Conservation (phyloP, 129 eudicot species). For the Flaveria brownii region DNA sequence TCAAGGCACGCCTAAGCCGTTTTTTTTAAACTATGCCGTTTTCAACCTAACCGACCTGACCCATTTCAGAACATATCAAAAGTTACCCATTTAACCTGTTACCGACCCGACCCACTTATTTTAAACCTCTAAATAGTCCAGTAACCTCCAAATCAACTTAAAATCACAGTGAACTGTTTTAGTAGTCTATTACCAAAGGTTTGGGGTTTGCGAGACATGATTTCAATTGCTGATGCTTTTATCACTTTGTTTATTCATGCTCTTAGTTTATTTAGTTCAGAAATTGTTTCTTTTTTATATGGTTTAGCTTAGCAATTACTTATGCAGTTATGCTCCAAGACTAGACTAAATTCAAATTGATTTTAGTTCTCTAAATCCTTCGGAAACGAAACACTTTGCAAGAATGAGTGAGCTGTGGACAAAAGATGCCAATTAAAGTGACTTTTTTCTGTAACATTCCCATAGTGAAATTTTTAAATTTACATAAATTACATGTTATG, state of each 20-base stretch:
- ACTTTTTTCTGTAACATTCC: too few species aligned
- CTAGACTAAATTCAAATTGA: too few species aligned
- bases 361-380: too few species aligned
- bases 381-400: too few species aligned
- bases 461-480: too few species aligned
- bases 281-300: neutral
- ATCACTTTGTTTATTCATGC: neutral
- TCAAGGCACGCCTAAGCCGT: too few species aligned
- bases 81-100: neutral
- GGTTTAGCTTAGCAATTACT: neutral
- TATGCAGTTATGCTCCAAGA: neutral
- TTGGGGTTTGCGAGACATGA: neutral
- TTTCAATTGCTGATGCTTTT: neutral
- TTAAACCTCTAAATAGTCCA: neutral
- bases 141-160: conserved; percentile 1
- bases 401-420: too few species aligned
- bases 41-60: neutral
- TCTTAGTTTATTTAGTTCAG: neutral
- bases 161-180: neutral
- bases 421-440: too few species aligned
- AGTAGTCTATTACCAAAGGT: neutral
- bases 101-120: neutral
- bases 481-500: too few species aligned
- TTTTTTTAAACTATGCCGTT: too few species aligned
- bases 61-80: neutral